Evolutionary conservation across 2,329 filamentous ascomycete species (phyloP), one percentile per base, ranked within the genome.

Genomic region (Fusarium chuoi): DNA sequence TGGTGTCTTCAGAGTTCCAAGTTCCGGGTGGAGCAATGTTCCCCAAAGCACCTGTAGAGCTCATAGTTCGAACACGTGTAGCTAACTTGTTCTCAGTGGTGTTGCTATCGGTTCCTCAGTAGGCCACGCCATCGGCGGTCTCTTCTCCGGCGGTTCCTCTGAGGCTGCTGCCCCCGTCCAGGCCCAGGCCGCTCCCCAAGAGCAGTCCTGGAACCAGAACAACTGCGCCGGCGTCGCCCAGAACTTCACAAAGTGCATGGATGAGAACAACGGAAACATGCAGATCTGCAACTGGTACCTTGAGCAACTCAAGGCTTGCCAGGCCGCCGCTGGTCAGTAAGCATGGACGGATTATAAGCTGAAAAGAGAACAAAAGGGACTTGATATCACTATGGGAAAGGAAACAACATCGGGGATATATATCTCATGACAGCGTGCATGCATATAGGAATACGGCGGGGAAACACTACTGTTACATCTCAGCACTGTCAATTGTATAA

Each of bases 281-380:
- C 92, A 93, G 82, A 97, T 98, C 82, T 99, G 96, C 87, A 93
- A 93, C 77, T 99, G 96, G 95, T 99, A 99, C 84, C 87, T 99
- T 79, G 96, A 99, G 84, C 96, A 99, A 89, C 88, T 99, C 84
- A 96, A 95, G 89, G 93, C 93, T 64, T 96, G 93, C 88, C 93
- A 96, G 87, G 86, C 89, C 75, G 93, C 94, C 78, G 92, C 93
- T 62, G 90, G 87, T 84, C 90, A 94, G 85, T 94, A 90, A 76
- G 82, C 51, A 36, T 48, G 38, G 41, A 54, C 28, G 28, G 30
- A 22, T 30, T 36, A 42, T 57, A 51, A 35, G 33, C 35, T 44
- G 26, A 20, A 45, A n/a, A 35, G 51, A 49, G 38, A 44, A 61
- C 36, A 46, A 70, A 46, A 74, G 70, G 64, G n/a, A 55, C 28